Percentiles rank a stretch among this genome's conserved stretches.
Evolutionary conservation across 2,329 filamentous ascomycete genomes (phyloP).

Genomic region (Talaromyces albobiverticillius): DNA sequence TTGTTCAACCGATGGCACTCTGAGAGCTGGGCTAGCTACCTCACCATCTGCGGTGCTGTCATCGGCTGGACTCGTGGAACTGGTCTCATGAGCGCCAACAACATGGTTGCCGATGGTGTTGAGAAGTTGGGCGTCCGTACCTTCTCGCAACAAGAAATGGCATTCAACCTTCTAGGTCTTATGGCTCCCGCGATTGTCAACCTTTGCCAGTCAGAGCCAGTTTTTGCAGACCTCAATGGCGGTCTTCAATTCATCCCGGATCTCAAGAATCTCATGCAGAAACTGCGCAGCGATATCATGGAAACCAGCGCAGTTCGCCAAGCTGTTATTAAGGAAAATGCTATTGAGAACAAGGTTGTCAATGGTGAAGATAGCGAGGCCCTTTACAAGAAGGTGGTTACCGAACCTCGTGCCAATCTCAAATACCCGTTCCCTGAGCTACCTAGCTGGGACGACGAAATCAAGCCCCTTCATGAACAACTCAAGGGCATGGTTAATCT

Average conservation of each 20-base stretch:
- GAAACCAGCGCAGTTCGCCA: conserved; percentile 91
- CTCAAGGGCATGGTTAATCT: conserved; percentile 98
- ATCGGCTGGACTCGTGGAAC: conserved; percentile 99
- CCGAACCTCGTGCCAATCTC: conserved; percentile 94
- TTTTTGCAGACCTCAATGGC: conserved; percentile 96
- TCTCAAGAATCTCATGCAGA: conserved; percentile 90
- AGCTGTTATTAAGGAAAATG: conserved; percentile 91
- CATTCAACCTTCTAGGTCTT: conserved; percentile 93
- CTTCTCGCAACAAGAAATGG: conserved; percentile 99
- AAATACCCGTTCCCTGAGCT: conserved; percentile 93
- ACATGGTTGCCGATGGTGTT: conserved; percentile 93
- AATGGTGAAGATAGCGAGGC: conserved; percentile 91
- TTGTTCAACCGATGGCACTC: conserved; percentile 98
- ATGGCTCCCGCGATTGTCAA: conserved; percentile 95
- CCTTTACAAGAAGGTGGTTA: conserved; percentile 89
- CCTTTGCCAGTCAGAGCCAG: conserved; percentile 90
- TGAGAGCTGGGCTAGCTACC: conserved; percentile 94
- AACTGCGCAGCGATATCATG: conserved; percentile 88
- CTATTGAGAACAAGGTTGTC: conserved; percentile 95
- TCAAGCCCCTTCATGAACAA: conserved; percentile 81
- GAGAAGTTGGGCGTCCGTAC: conserved; percentile 96
- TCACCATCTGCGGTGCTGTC: conserved; percentile 96
- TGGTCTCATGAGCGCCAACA: conserved; percentile 96
- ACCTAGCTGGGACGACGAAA: conserved; percentile 86
- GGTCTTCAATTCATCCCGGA: conserved; percentile 97